Percentiles rank a stretch among this genome's conserved stretches.
phyloP scores from a whole-genome alignment of 1,284 basidiomycete species.

The Hypsizygus ulmarius region DNA sequence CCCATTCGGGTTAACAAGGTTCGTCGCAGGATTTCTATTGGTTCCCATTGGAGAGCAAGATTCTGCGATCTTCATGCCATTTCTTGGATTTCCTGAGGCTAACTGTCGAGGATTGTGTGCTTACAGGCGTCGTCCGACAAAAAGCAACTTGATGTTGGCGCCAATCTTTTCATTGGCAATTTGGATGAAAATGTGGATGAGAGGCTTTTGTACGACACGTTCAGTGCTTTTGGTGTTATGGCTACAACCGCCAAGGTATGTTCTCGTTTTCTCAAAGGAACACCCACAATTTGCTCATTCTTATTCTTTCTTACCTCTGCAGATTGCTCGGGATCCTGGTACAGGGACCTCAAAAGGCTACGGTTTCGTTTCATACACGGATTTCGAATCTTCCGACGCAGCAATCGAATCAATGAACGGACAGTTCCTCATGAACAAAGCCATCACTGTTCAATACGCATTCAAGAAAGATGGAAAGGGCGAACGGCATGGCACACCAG shows the following conservation, averaged over 20 bases:
- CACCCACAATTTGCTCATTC: conserved; percentile 5
- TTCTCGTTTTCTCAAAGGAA: conserved; percentile 14
- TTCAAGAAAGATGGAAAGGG: conserved; percentile 99
- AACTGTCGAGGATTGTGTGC: conserved; percentile 2
- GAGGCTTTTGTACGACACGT: conserved; percentile 89
- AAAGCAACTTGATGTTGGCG: conserved; percentile 97
- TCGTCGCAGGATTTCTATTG: conserved; percentile 31
- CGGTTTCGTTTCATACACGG: conserved; percentile 95
- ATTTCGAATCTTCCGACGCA: conserved; percentile 95
- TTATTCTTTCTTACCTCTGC: conserved; percentile 9
- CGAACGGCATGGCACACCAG: conserved; percentile 93
- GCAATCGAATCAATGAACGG: conserved; percentile 96
- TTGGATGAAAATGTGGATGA: conserved; percentile 95
- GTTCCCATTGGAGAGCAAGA: background rate
- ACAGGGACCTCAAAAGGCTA: conserved; percentile 91
- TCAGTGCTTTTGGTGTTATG: conserved; percentile 91
- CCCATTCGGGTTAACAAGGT: conserved; percentile 98
- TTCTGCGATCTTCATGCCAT: background rate
- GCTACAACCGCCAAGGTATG: conserved; percentile 91
- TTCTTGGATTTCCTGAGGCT: conserved; percentile 8
- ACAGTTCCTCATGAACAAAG: conserved; percentile 98
- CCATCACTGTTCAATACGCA: conserved; percentile 94
- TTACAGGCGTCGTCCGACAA: conserved; percentile 88
- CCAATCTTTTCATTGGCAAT: conserved; percentile 95
- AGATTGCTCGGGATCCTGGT: conserved; percentile 90